These are phyloP conservation scores for Acanthamoeba quina DNA, from an alignment of 208 protist species.

Conservation along the genomic window DNA sequence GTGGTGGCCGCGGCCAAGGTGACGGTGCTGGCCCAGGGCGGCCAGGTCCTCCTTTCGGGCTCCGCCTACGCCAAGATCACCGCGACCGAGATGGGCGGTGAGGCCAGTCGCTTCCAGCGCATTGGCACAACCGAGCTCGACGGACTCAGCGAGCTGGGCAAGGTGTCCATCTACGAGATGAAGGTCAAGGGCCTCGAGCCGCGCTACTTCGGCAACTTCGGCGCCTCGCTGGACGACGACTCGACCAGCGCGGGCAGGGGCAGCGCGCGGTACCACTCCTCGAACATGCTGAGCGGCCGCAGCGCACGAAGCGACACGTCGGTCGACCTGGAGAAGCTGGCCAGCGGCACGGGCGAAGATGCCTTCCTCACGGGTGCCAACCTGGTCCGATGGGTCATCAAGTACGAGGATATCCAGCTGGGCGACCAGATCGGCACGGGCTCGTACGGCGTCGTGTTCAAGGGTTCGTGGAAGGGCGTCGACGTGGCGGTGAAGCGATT, in stretches of 20 bases:
- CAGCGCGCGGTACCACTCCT: not conserved
- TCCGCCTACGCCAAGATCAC: not conserved
- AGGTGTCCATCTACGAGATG: not conserved
- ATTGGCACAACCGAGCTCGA: not conserved
- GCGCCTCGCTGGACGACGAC: not conserved
- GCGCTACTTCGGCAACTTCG: constrained; percentile 28
- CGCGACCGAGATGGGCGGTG: not conserved
- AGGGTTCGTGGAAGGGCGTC: constrained; percentile 46
- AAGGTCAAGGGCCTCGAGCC: not conserved
- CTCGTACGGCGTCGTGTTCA: constrained; percentile 60
- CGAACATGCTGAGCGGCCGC: not conserved
- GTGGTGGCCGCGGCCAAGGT: not conserved
- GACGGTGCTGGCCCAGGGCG: constrained; percentile 52
- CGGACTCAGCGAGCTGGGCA: not conserved
- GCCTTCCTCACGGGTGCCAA: constrained; percentile 37
- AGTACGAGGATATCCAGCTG: constrained; percentile 47
- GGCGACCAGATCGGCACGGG: constrained; percentile 57
- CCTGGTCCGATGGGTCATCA: constrained; percentile 37
- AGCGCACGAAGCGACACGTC: not conserved
- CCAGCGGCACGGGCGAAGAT: not conserved
- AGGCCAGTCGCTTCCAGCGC: not conserved
- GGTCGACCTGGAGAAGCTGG: not conserved
- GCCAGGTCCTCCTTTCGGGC: constrained; percentile 35
- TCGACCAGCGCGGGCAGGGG: not conserved
- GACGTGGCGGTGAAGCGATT: constrained; percentile 72